These are phyloP conservation scores for Acmispon strigosus DNA, from an alignment of 306 rosid species.

Conservation along the genomic window DNA sequence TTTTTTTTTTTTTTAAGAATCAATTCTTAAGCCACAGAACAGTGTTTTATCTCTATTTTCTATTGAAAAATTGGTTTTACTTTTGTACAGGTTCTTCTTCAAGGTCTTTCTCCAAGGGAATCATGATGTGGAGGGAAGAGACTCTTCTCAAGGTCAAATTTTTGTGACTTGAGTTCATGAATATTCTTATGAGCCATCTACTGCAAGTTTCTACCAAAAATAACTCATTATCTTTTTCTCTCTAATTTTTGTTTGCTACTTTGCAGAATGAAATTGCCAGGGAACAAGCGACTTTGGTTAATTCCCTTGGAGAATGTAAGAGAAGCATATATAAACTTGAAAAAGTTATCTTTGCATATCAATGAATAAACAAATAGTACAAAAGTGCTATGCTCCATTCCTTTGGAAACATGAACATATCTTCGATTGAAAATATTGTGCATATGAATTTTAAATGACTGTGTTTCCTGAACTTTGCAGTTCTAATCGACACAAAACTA, in stretches of 20 bases:
- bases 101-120: constrained; percentile 68
- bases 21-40: background rate
- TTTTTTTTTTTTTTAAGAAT: background rate
- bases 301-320: constrained; percentile 53
- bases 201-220: background rate
- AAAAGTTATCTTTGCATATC: background rate
- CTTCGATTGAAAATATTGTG: background rate
- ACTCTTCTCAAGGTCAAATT: constrained; percentile 44
- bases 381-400: background rate
- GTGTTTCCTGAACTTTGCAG: constrained; percentile 34
- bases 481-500: constrained; percentile 41
- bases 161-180: background rate
- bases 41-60: background rate
- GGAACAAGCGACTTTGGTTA: constrained; percentile 18
- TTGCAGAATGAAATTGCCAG: constrained; percentile 52
- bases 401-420: background rate
- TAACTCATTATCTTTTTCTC: background rate
- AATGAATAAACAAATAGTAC: background rate
- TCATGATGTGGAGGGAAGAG: constrained; percentile 79
- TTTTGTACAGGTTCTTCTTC: constrained; percentile 63
- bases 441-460: background rate
- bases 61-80: background rate
- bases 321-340: background rate
- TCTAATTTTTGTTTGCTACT: background rate
- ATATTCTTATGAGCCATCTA: background rate